Evolutionary conservation across 495 filamentous ascomycete genomes (phyloP).

Genomic region (Neurospora sublineolata): DNA sequence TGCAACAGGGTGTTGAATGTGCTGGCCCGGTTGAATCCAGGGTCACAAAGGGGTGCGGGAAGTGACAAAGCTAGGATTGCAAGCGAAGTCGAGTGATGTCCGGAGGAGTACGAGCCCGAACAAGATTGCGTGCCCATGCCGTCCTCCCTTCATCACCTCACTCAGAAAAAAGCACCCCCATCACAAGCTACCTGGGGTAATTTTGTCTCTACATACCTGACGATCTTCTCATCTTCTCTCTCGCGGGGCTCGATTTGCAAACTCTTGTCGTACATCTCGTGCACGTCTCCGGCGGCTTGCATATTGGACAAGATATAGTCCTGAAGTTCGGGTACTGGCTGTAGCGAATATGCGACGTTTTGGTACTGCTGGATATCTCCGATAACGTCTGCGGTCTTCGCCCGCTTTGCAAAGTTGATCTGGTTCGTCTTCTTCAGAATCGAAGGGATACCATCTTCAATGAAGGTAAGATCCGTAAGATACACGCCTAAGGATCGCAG

Average conservation of each 20-base stretch:
- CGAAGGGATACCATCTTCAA: constrained; percentile 94
- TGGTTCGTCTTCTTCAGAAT: constrained; percentile 87
- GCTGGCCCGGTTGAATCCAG: neutral
- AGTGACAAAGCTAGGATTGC: neutral
- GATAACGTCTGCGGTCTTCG: constrained; percentile 95
- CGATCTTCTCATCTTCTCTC: constrained; percentile 78
- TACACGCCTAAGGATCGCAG: constrained; percentile 61
- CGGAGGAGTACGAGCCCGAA: neutral
- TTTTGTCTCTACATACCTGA: constrained; percentile 35
- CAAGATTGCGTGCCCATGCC: neutral
- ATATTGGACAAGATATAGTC: constrained; percentile 96
- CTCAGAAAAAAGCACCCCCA: neutral
- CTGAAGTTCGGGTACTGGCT: constrained; percentile 82
- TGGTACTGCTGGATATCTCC: constrained; percentile 98
- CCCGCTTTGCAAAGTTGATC: constrained; percentile 97
- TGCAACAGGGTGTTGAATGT: neutral
- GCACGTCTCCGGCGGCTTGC: constrained; percentile 84
- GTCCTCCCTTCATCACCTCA: neutral
- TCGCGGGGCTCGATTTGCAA: constrained; percentile 87
- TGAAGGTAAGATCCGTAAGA: constrained; percentile 94
- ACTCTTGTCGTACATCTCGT: constrained; percentile 98
- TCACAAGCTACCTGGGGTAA: neutral
- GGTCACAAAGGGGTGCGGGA: neutral
- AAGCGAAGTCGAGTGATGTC: neutral
- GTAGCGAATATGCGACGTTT: constrained; percentile 83